phyloP scores from a whole-genome alignment of 1,139 yeast genomes.

The Suhomyces coccinellae region DNA sequence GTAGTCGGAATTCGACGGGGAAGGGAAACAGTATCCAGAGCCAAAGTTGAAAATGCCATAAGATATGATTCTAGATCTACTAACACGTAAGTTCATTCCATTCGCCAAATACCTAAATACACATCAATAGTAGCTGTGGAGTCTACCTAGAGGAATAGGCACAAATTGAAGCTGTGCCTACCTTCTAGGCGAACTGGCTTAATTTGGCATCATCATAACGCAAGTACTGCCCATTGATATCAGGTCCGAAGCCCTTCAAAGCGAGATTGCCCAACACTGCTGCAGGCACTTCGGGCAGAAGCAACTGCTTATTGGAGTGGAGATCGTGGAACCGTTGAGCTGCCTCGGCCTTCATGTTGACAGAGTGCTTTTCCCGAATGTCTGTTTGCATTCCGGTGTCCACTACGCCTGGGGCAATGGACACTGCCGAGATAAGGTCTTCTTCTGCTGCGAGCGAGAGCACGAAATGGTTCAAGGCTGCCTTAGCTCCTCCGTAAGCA shows the following conservation, averaged over 20 bases:
- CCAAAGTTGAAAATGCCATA: too few species aligned
- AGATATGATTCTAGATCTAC: too few species aligned
- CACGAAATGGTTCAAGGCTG: constrained; percentile 79
- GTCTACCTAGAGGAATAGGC: too few species aligned
- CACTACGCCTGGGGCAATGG: constrained; percentile 93
- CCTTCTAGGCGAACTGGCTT: constrained; percentile 19
- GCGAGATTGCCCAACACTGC: constrained; percentile 66
- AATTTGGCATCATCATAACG: constrained; percentile 53
- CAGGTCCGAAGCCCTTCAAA: constrained; percentile 51
- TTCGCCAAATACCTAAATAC: neutral
- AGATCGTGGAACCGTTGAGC: constrained; percentile 61
- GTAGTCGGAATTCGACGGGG: too few species aligned
- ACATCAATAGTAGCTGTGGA: too few species aligned
- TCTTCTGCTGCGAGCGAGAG: constrained; percentile 68
- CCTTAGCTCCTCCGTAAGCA: constrained; percentile 88
- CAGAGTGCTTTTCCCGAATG: constrained; percentile 61
- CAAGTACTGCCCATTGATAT: constrained; percentile 62
- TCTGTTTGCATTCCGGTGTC: constrained; percentile 82
- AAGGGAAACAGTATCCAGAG: too few species aligned
- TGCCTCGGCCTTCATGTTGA: constrained; percentile 57
- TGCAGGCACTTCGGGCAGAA: constrained; percentile 72
- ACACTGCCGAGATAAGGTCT: constrained; percentile 53
- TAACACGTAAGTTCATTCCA: neutral
- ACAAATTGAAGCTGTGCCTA: too few species aligned
- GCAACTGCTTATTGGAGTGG: constrained; percentile 53